Conservation (phyloP, 176 grass and related monocot genomes). For the Musa schizocarpa region DNA sequence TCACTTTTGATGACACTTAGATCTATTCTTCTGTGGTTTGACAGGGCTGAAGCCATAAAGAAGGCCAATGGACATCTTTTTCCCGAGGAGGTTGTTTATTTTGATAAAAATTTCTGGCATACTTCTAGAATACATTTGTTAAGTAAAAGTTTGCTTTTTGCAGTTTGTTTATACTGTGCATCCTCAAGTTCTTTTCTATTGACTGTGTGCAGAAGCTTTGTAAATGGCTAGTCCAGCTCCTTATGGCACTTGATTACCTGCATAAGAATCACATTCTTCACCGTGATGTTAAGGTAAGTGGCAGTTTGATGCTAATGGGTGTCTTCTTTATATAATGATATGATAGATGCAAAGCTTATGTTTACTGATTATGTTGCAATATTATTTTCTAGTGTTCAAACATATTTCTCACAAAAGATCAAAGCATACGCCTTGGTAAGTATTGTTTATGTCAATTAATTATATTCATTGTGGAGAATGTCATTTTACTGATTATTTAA, state of each 20-base stretch:
- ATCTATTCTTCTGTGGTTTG: conserved; percentile 2
- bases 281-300: conserved; percentile 79
- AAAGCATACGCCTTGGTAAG: conserved; percentile 82
- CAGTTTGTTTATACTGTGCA: background rate
- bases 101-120: background rate
- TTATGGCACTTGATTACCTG: conserved; percentile 96
- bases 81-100: conserved; percentile 61
- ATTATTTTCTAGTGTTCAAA: conserved; percentile 75
- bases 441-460: background rate
- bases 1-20: conserved; percentile 14
- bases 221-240: conserved; percentile 91
- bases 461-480: background rate
- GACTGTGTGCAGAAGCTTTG: conserved; percentile 64
- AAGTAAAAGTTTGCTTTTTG: conserved; percentile 7
- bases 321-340: background rate
- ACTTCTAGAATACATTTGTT: conserved; percentile 4
- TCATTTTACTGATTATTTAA: background rate
- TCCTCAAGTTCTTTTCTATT: conserved; percentile 8
- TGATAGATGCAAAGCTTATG: conserved; percentile 7
- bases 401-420: conserved; percentile 89
- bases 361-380: conserved; percentile 19
- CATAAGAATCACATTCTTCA: conserved; percentile 94
- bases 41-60: conserved; percentile 80
- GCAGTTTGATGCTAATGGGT: background rate
- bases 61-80: conserved; percentile 65